These are phyloP conservation scores for Penicillium psychrofluorescens DNA, from an alignment of 495 filamentous ascomycete species.

Conservation along the genomic window DNA sequence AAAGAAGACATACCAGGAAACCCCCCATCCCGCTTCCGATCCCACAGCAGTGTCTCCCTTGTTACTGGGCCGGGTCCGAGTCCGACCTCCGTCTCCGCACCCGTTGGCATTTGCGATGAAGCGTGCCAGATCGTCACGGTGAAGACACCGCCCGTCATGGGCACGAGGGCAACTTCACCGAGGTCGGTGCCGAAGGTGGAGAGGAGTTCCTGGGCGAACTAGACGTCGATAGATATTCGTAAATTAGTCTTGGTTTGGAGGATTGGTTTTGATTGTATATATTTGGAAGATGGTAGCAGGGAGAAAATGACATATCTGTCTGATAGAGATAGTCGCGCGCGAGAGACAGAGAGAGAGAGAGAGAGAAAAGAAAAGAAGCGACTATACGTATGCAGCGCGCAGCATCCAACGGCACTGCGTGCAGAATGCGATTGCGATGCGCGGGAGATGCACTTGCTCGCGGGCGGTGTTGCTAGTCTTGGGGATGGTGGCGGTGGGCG, in stretches of 20 bases:
- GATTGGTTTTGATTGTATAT: not conserved
- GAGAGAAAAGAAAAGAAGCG: not conserved
- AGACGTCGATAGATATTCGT: not conserved
- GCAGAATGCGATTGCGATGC: slow-evolving; percentile 72
- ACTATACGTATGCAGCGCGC: slow-evolving; percentile 69
- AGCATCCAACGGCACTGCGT: slow-evolving; percentile 92
- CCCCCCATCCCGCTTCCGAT: slow-evolving; percentile 79
- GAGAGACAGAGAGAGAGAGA: not conserved
- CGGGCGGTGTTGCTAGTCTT: slow-evolving; percentile 6
- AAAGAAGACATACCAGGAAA: slow-evolving; percentile 64
- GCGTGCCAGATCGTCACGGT: slow-evolving; percentile 53
- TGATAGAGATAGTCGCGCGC: not conserved
- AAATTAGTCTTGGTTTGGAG: no score
- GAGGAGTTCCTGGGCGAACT: slow-evolving; percentile 96
- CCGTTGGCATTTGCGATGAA: slow-evolving; percentile 1
- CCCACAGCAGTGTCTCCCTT: slow-evolving; percentile 63
- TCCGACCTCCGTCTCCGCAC: not conserved
- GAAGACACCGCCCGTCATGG: slow-evolving; percentile 79
- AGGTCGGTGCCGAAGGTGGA: slow-evolving; percentile 86
- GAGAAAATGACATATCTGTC: not conserved
- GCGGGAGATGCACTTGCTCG: slow-evolving; percentile 40
- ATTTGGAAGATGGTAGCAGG: not conserved
- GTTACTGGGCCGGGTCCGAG: slow-evolving; percentile 1
- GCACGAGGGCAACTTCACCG: slow-evolving; percentile 86
- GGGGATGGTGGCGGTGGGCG: not conserved